phyloP scores from a whole-genome alignment of 768 basidiomycete species.

The Tulasnella sp. region DNA sequence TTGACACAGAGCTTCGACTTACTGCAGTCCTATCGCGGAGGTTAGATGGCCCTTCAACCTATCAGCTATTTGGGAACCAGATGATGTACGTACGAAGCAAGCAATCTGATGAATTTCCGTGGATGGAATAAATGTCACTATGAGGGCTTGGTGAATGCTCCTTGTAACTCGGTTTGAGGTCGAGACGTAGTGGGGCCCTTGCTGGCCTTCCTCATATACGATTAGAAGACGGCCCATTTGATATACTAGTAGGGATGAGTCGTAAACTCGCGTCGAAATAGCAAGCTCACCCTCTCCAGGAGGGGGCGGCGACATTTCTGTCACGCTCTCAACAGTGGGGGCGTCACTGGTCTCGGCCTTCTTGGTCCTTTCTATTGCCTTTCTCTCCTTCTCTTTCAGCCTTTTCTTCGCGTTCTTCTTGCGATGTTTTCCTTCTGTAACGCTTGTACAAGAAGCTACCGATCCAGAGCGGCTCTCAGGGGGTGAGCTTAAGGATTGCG shows the following conservation, averaged over 20 bases:
- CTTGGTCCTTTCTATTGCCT: not conserved
- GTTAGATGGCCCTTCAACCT: too few relatives aligned
- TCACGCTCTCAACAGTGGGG: not conserved
- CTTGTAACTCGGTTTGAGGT: not conserved
- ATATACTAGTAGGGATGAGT: not conserved
- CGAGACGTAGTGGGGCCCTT: not conserved
- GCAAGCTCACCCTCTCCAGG: not conserved
- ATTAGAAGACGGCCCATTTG: not conserved
- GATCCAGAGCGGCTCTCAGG: not conserved
- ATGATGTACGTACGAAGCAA: not conserved
- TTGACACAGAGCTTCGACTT: too few relatives aligned
- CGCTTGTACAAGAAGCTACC: not conserved
- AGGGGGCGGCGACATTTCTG: not conserved
- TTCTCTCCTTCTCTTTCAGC: not conserved
- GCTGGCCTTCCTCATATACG: not conserved
- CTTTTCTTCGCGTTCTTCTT: not conserved
- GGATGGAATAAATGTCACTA: not conserved
- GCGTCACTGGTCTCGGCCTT: not conserved
- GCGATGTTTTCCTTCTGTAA: not conserved
- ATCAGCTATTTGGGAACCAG: too few relatives aligned
- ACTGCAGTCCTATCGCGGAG: too few relatives aligned
- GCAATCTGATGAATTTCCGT: not conserved
- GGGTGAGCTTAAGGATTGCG: not conserved
- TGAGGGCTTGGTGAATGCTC: not conserved
- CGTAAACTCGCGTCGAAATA: not conserved